These are phyloP conservation scores for Pseudozyma sp. DNA, from an alignment of 1,284 basidiomycete genomes.

Conservation along the genomic window DNA sequence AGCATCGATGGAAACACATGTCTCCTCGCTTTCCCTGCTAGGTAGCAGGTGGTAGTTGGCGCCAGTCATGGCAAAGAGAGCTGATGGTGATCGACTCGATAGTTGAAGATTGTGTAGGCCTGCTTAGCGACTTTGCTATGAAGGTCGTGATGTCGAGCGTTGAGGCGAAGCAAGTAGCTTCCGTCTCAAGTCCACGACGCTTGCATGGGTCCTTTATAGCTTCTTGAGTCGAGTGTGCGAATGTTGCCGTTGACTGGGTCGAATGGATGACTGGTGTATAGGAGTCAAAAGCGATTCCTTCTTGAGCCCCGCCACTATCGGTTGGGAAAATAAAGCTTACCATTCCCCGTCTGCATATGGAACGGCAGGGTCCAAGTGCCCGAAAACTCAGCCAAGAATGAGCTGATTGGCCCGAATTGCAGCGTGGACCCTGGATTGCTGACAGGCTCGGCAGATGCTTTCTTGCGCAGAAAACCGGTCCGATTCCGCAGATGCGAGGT, in stretches of 20 bases:
- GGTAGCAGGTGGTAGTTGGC: constrained; percentile 40
- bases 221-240: no score
- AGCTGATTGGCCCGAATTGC: background rate
- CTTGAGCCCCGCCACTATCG: no score
- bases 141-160: no score
- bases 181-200: no score
- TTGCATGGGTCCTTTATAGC: no score
- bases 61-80: constrained; percentile 25
- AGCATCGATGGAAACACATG: constrained; percentile 15
- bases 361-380: background rate
- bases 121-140: no score
- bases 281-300: no score
- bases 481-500: background rate
- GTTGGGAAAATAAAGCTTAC: no score
- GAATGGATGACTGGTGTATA: no score
- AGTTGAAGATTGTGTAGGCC: background rate
- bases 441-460: background rate
- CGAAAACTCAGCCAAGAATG: constrained; percentile 1
- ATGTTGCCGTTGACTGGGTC: no score
- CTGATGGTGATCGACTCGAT: constrained; percentile 12
- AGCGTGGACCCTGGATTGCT: background rate
- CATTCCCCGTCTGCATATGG: background rate
- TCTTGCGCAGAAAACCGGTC: no score
- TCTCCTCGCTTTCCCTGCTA: constrained; percentile 39
- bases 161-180: no score